Evolutionary conservation across 2,329 filamentous ascomycete genomes (phyloP).

Genomic region (Ophiosphaerella korrae): DNA sequence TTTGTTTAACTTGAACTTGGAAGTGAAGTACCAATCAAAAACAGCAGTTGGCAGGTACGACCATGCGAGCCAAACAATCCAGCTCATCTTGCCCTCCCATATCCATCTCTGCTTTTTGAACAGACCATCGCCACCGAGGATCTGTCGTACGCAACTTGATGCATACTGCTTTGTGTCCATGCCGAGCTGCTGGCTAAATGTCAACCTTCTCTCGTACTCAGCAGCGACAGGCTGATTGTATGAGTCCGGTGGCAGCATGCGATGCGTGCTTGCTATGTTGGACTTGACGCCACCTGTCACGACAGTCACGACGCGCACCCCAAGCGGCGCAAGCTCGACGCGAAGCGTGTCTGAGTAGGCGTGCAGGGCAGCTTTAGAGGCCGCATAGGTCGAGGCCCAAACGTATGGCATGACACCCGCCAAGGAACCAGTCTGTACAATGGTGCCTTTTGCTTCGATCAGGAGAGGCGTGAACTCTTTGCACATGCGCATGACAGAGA

Average conservation of each 20-base stretch:
- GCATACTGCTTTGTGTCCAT: constrained; percentile 62
- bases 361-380: constrained; percentile 65
- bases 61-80: constrained; percentile 55
- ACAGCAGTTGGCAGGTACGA: constrained; percentile 54
- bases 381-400: constrained; percentile 57
- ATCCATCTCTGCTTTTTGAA: constrained; percentile 53
- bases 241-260: constrained; percentile 54
- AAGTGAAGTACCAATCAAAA: constrained; percentile 53
- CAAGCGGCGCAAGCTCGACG: constrained; percentile 61
- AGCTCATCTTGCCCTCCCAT: constrained; percentile 60
- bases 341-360: constrained; percentile 63
- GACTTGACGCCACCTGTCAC: constrained; percentile 66
- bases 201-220: constrained; percentile 58
- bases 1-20: constrained; percentile 59
- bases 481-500: constrained; percentile 63
- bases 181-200: constrained; percentile 59
- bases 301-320: constrained; percentile 54
- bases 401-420: constrained; percentile 49
- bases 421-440: constrained; percentile 53
- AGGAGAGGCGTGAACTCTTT: constrained; percentile 62
- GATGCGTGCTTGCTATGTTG: constrained; percentile 60
- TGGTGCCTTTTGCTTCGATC: constrained; percentile 51
- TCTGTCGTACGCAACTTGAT: constrained; percentile 58
- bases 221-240: constrained; percentile 59
- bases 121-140: constrained; percentile 49